phyloP scores from a whole-genome alignment of 345 rosid genomes.

The Turnera subulata region DNA sequence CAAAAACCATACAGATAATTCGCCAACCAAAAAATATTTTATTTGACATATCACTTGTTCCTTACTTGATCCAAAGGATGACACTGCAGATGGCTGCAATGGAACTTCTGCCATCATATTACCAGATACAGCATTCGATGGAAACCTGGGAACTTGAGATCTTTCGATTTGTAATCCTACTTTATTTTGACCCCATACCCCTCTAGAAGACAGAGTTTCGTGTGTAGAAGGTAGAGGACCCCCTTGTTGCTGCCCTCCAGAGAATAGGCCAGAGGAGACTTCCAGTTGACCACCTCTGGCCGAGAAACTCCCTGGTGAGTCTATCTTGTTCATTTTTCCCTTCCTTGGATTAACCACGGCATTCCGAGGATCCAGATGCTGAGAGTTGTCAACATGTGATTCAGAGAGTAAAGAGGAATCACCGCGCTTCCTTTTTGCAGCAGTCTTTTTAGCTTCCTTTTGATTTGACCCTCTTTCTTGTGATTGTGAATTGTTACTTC shows the following conservation, averaged over 20 bases:
- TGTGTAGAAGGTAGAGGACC: slow-evolving; percentile 27
- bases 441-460: slow-evolving; percentile 52
- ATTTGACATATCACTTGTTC: slow-evolving; percentile 1
- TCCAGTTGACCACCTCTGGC: slow-evolving; percentile 44
- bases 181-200: slow-evolving; percentile 42
- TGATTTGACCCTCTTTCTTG: slow-evolving; percentile 66
- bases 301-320: slow-evolving; percentile 41
- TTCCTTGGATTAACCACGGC: slow-evolving; percentile 40
- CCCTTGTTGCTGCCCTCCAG: slow-evolving; percentile 40
- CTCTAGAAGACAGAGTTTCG: slow-evolving; percentile 37
- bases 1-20: neutral
- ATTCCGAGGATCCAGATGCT: slow-evolving; percentile 42
- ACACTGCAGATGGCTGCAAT: slow-evolving; percentile 31
- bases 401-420: slow-evolving; percentile 56
- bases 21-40: neutral
- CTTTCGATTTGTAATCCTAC: slow-evolving; percentile 40
- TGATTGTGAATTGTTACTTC: slow-evolving; percentile 75
- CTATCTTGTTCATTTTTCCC: slow-evolving; percentile 66
- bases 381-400: slow-evolving; percentile 45
- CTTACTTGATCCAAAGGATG: slow-evolving; percentile 42
- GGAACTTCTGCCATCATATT: slow-evolving; percentile 30
- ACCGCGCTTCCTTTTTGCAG: slow-evolving; percentile 73
- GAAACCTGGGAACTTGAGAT: slow-evolving; percentile 47
- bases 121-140: slow-evolving; percentile 37
- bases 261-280: slow-evolving; percentile 33